Conservation (phyloP, 2,329 filamentous ascomycete genomes). For the Drechslerella stenobrocha region DNA sequence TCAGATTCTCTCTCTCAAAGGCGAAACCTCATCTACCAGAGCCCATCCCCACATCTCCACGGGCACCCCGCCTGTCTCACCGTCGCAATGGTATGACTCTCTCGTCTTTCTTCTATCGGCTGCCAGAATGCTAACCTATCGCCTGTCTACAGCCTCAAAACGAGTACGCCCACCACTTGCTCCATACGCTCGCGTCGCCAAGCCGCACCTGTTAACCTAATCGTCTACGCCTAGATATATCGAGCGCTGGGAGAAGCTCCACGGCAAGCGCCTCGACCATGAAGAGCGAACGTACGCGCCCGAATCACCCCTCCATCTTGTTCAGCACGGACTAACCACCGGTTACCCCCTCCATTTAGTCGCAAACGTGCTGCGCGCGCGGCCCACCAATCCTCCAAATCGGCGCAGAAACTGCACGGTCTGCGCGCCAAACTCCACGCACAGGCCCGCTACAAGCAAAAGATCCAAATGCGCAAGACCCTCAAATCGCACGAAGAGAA, state of each 20-base stretch:
- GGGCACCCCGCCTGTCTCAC: slow-evolving; percentile 26
- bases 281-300: slow-evolving; percentile 68
- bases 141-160: slow-evolving; percentile 70
- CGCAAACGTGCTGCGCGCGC: slow-evolving; percentile 88
- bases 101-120: background rate
- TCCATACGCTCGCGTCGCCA: background rate
- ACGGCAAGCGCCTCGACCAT: slow-evolving; percentile 69
- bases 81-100: slow-evolving; percentile 29
- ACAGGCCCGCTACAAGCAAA: slow-evolving; percentile 92
- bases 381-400: slow-evolving; percentile 80
- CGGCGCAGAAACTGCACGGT: slow-evolving; percentile 90
- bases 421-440: slow-evolving; percentile 90
- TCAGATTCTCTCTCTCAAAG: slow-evolving; percentile 6
- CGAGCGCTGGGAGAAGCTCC: slow-evolving; percentile 74
- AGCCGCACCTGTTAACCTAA: slow-evolving; percentile 13
- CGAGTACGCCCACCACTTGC: slow-evolving; percentile 60
- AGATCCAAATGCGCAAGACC: slow-evolving; percentile 95
- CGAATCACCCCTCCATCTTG: background rate
- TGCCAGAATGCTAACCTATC: slow-evolving; percentile 14
- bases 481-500: slow-evolving; percentile 95
- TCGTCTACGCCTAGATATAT: slow-evolving; percentile 60
- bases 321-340: background rate
- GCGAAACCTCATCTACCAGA: slow-evolving; percentile 6
- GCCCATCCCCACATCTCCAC: slow-evolving; percentile 2
- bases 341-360: slow-evolving; percentile 53